These are phyloP conservation scores for Boletus barrowsii DNA, from an alignment of 768 basidiomycete species.

Conservation along the genomic window DNA sequence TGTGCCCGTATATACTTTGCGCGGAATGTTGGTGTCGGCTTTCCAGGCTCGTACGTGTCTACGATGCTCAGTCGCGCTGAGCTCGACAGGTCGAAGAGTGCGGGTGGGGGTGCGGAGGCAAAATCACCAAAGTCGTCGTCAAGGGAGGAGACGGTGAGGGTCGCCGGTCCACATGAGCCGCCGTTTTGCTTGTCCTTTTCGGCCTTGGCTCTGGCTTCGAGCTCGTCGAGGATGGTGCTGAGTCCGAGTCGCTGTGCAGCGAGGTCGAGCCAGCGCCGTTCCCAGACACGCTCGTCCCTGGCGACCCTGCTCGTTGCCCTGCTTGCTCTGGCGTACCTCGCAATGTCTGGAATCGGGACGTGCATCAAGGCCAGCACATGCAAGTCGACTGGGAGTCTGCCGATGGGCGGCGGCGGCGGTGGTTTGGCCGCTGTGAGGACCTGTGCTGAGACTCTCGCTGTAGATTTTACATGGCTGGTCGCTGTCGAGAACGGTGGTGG, in stretches of 20 bases:
- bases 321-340: constrained; percentile 66
- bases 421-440: constrained; percentile 23
- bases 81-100: constrained; percentile 21
- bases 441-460: neutral
- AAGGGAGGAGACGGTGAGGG: constrained; percentile 45
- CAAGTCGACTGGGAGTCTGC: constrained; percentile 74
- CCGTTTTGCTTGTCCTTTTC: constrained; percentile 32
- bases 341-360: constrained; percentile 78
- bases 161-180: constrained; percentile 51
- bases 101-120: constrained; percentile 44
- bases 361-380: constrained; percentile 71
- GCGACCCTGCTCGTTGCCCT: constrained; percentile 61
- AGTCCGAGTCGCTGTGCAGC: constrained; percentile 46
- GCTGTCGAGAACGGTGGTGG: neutral
- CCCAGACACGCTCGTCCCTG: constrained; percentile 78
- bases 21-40: constrained; percentile 37
- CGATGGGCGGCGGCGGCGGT: constrained; percentile 48
- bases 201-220: constrained; percentile 46
- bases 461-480: constrained; percentile 18
- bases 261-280: constrained; percentile 64
- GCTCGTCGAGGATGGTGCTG: constrained; percentile 49
- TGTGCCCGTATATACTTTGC: constrained; percentile 67
- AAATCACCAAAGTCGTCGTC: constrained; percentile 90
- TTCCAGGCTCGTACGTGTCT: constrained; percentile 20
- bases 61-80: constrained; percentile 8